Percentiles rank a stretch among this genome's conserved stretches.
phyloP scores from a whole-genome alignment of 139 green algal genomes.

The Desmodesmus armatus region DNA sequence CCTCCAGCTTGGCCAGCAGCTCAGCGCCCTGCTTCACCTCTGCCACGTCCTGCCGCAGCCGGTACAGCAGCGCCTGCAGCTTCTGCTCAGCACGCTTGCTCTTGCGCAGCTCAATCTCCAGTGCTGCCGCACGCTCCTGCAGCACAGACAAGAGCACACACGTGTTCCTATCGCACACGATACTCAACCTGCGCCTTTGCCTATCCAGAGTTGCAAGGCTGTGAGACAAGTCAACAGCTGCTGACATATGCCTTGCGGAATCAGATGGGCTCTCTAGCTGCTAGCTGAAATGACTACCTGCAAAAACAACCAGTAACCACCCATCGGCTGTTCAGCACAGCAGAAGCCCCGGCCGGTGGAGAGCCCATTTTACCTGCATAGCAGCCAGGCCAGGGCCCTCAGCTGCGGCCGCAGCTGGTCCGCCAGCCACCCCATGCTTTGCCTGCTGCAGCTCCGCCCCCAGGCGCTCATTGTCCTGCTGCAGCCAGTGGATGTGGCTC shows the following conservation, averaged over 20 bases:
- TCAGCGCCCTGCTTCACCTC: not conserved
- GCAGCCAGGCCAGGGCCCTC: no score
- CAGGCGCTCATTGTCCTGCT: constrained; percentile 64
- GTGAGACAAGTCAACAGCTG: not conserved
- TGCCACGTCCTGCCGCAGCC: constrained; percentile 79
- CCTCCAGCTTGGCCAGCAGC: constrained; percentile 70
- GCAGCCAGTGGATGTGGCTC: constrained; percentile 71
- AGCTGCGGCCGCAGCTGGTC: constrained; percentile 14
- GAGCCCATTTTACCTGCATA: not conserved
- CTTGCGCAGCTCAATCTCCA: constrained; percentile 79
- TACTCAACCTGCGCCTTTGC: no score
- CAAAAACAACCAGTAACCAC: no score
- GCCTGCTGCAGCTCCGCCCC: not conserved
- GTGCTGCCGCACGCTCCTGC: constrained; percentile 12
- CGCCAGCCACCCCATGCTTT: not conserved
- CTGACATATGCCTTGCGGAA: no score
- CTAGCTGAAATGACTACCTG: no score
- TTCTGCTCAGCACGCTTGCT: constrained; percentile 83
- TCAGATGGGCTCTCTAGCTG: no score
- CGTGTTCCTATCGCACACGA: no score
- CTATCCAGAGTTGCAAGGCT: no score
- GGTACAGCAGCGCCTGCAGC: constrained; percentile 81
- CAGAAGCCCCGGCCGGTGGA: not conserved
- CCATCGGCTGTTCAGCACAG: not conserved
- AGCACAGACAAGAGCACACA: not conserved